Conservation (phyloP, 805 yeast species). For the Hanseniaspora thailandica region DNA sequence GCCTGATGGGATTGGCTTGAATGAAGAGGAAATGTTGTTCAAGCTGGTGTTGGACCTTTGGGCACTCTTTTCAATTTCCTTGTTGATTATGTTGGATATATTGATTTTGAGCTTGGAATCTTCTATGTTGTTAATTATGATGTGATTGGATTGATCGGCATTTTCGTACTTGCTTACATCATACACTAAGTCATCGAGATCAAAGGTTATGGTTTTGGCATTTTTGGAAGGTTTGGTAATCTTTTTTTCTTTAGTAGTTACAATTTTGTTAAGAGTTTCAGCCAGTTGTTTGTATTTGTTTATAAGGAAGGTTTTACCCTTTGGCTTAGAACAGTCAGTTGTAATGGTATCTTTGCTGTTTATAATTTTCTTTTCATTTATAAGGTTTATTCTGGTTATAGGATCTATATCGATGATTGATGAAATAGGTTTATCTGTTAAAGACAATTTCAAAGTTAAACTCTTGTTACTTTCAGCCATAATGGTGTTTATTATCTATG, state of each 20-base stretch:
- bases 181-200: constrained; percentile 1
- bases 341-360: background rate
- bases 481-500: background rate
- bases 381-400: constrained; percentile 1
- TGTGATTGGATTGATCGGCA: background rate
- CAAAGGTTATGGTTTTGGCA: background rate
- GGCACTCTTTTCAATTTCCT: constrained; percentile 9
- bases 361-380: background rate
- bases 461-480: background rate
- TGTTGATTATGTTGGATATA: constrained; percentile 10
- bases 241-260: background rate
- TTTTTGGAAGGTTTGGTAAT: background rate
- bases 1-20: background rate
- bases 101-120: constrained; percentile 10
- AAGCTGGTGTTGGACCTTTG: background rate
- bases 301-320: background rate
- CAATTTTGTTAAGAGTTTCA: background rate
- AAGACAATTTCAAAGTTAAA: constrained; percentile 1
- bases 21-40: background rate
- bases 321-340: too few relatives aligned
- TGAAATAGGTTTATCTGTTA: background rate
- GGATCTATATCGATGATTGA: constrained; percentile 6
- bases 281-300: background rate
- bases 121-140: constrained; percentile 5
- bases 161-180: background rate